Percentiles rank a stretch among this genome's conserved stretches.
Evolutionary conservation across 2,329 filamentous ascomycete species (phyloP).

Genomic region (Fusarium verticillioides): DNA sequence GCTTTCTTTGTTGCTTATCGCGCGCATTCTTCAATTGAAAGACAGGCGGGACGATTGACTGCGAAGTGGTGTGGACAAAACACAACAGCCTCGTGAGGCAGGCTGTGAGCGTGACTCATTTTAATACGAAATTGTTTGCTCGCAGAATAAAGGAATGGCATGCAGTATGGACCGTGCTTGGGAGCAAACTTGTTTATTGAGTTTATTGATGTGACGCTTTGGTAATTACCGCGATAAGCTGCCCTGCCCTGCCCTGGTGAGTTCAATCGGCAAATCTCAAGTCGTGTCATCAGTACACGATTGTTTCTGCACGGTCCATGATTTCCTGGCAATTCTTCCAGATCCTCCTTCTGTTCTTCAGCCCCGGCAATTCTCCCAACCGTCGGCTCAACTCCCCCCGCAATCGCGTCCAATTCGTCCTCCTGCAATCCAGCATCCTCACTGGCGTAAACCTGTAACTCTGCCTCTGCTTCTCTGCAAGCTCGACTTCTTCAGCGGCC

Average conservation of each 20-base stretch:
- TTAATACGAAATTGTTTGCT: background rate
- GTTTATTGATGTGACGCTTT: background rate
- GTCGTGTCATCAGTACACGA: background rate
- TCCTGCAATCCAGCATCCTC: background rate
- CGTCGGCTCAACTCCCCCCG: background rate
- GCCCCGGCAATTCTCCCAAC: background rate
- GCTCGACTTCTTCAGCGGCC: background rate
- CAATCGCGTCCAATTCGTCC: background rate
- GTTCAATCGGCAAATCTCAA: background rate
- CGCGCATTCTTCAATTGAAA: background rate
- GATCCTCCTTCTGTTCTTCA: conserved; percentile 15
- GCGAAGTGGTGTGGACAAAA: background rate
- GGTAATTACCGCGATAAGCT: background rate
- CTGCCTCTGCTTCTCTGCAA: background rate
- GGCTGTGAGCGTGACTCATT: background rate
- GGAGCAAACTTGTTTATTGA: background rate
- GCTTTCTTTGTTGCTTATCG: background rate
- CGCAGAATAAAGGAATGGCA: background rate
- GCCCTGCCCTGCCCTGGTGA: background rate
- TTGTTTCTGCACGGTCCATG: background rate
- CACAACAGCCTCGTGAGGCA: background rate
- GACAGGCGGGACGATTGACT: no score
- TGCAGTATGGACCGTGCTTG: background rate
- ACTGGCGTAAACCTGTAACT: background rate
- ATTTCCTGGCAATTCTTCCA: conserved; percentile 17